Conservation (phyloP, 768 basidiomycete species). For the Russula vinacea region DNA sequence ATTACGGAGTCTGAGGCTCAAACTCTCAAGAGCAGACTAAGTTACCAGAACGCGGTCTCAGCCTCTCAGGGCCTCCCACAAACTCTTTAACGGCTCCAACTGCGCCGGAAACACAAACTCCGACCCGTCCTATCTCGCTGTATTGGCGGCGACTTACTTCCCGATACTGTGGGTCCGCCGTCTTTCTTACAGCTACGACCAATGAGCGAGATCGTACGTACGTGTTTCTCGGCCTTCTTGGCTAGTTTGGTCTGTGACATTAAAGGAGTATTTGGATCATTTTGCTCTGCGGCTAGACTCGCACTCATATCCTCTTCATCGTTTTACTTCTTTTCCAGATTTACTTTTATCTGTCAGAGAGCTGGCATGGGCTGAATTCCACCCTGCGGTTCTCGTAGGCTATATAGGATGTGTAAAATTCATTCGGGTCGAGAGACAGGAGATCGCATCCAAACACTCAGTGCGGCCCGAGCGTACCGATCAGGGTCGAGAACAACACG, state of each 20-base stretch:
- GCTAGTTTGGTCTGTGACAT: no score
- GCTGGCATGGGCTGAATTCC: not conserved
- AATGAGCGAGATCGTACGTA: no score
- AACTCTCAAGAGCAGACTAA: not conserved
- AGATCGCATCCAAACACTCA: no score
- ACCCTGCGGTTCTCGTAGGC: not conserved
- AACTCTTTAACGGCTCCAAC: not conserved
- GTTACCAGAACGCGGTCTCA: not conserved
- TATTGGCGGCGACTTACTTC: constrained; percentile 6
- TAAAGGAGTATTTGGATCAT: no score
- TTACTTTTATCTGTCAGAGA: not conserved
- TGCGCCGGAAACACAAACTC: not conserved
- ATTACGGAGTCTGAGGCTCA: constrained; percentile 4
- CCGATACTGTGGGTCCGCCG: constrained; percentile 3
- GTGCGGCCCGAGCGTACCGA: no score
- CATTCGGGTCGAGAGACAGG: no score
- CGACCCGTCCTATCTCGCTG: not conserved
- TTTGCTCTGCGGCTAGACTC: not conserved
- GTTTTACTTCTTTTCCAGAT: not conserved
- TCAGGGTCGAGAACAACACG: no score
- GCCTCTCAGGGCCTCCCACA: not conserved
- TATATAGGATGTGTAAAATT: not conserved
- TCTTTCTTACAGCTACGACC: no score
- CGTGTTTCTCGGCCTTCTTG: no score
- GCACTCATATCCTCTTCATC: not conserved